Conservation (phyloP, 2,329 filamentous ascomycete species). For the Acephala macrosclerotiorum region DNA sequence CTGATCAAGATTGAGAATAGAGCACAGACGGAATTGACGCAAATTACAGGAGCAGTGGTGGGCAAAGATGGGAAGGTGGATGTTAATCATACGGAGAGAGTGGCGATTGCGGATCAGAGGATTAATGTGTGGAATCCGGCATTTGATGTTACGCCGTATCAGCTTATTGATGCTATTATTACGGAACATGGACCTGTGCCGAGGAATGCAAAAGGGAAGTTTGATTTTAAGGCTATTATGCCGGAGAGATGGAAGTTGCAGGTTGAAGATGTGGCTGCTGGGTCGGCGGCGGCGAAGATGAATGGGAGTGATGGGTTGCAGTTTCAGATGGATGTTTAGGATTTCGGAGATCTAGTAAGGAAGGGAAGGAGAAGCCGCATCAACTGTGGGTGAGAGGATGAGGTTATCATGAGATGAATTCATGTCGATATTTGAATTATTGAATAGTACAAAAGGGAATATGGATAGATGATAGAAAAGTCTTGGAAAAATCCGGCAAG, state of each 20-base stretch:
- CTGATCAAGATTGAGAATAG: constrained; percentile 93
- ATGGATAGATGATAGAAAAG: background rate
- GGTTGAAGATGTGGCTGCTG: constrained; percentile 8
- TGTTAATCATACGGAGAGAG: constrained; percentile 67
- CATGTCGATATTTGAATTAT: constrained; percentile 16
- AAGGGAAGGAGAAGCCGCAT: background rate
- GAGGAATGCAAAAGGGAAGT: constrained; percentile 74
- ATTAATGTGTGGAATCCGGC: constrained; percentile 96
- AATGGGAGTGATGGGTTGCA: constrained; percentile 20
- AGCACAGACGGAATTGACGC: constrained; percentile 80
- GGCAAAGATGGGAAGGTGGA: constrained; percentile 69
- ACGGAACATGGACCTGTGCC: constrained; percentile 90
- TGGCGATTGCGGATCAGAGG: constrained; percentile 79
- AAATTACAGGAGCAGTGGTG: constrained; percentile 80
- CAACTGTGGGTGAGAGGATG: background rate
- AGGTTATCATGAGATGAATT: constrained; percentile 12
- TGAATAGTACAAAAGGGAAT: constrained; percentile 13
- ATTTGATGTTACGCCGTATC: constrained; percentile 92
- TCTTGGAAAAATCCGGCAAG: background rate
- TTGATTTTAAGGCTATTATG: constrained; percentile 67
- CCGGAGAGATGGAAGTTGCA: constrained; percentile 58
- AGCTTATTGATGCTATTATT: constrained; percentile 90
- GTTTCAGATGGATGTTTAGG: constrained; percentile 13
- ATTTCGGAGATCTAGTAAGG: background rate
- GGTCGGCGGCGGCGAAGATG: constrained; percentile 7